These are phyloP conservation scores for Ophiostoma sp. DNA, from an alignment of 2,329 filamentous ascomycete genomes.

Conservation along the genomic window DNA sequence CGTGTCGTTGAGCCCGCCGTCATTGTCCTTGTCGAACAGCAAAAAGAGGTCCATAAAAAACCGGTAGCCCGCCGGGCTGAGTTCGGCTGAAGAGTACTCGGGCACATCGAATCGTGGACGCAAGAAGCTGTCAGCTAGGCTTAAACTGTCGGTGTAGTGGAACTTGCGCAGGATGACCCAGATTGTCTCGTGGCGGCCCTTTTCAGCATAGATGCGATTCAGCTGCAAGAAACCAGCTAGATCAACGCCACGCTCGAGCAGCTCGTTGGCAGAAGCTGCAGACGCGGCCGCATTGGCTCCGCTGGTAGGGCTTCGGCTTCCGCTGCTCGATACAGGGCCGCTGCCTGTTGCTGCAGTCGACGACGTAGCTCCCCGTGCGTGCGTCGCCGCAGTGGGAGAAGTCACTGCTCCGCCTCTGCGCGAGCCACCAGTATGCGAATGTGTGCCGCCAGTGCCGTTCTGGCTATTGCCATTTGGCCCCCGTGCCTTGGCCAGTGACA, in stretches of 20 bases:
- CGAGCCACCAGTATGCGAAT: not conserved
- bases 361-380: slow-evolving; percentile 3
- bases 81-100: slow-evolving; percentile 83
- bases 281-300: not conserved
- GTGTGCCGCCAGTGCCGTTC: not conserved
- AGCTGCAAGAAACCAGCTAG: slow-evolving; percentile 78
- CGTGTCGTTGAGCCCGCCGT: slow-evolving; percentile 81
- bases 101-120: slow-evolving; percentile 93
- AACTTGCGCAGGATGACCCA: slow-evolving; percentile 96
- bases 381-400: not conserved
- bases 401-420: slow-evolving; percentile 50
- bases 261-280: slow-evolving; percentile 1
- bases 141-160: slow-evolving; percentile 92
- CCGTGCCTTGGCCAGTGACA: slow-evolving; percentile 64
- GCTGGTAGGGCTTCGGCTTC: slow-evolving; percentile 9
- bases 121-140: slow-evolving; percentile 82
- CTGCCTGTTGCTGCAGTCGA: slow-evolving; percentile 18
- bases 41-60: slow-evolving; percentile 97
- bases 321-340: slow-evolving; percentile 17
- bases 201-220: slow-evolving; percentile 95
- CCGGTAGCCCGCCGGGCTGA: slow-evolving; percentile 84
- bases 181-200: slow-evolving; percentile 94
- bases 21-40: slow-evolving; percentile 94
- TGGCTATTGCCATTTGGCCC: not conserved
- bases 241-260: slow-evolving; percentile 63